Evolutionary conservation across 2,329 filamentous ascomycete species (phyloP).

Genomic region (Arthrobotrys megalospora): DNA sequence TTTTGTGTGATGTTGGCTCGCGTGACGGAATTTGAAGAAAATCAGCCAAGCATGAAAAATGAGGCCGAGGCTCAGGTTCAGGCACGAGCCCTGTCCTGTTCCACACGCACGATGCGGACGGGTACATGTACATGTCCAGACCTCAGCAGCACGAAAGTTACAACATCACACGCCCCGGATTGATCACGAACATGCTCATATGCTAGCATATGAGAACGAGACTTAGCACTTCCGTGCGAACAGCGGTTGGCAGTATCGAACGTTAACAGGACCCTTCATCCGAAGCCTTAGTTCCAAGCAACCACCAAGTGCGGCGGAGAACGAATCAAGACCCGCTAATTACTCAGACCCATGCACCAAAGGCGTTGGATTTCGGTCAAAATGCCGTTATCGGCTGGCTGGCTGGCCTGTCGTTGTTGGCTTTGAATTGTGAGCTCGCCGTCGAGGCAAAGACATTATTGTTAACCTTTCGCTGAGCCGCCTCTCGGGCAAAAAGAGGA

Average conservation of each 20-base stretch:
- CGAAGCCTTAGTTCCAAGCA: slow-evolving; percentile 2
- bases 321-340: slow-evolving; percentile 54
- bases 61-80: slow-evolving; percentile 7
- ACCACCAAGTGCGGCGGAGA: background rate
- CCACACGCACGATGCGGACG: background rate
- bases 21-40: slow-evolving; percentile 28
- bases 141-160: background rate
- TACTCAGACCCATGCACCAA: slow-evolving; percentile 27
- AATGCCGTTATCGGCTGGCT: slow-evolving; percentile 58
- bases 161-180: background rate
- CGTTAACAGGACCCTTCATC: slow-evolving; percentile 3
- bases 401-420: background rate
- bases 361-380: slow-evolving; percentile 16
- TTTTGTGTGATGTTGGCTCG: slow-evolving; percentile 24
- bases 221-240: background rate
- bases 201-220: too few species aligned
- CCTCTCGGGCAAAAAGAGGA: background rate
- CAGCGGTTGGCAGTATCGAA: background rate
- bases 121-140: background rate
- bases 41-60: slow-evolving; percentile 14
- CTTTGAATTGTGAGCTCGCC: slow-evolving; percentile 12
- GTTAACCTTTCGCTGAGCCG: slow-evolving; percentile 25
- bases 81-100: background rate
- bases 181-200: too few species aligned
- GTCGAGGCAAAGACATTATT: slow-evolving; percentile 19